Evolutionary conservation across 2,329 filamentous ascomycete genomes (phyloP).

Genomic region (Talaromyces pinophilus): DNA sequence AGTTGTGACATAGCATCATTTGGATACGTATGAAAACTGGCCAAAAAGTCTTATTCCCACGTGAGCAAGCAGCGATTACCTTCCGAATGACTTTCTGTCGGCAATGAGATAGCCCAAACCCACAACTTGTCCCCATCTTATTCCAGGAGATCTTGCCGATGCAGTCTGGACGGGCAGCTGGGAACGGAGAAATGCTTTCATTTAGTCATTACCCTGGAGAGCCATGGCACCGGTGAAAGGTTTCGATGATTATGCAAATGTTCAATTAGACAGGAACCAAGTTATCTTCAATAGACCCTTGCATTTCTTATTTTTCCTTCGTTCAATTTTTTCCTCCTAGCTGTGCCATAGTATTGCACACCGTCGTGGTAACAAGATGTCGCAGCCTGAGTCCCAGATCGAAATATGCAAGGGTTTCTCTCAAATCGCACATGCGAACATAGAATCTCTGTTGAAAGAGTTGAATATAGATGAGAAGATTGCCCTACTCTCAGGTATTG

Average conservation of each 20-base stretch:
- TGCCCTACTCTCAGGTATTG: not conserved
- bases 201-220: not conserved
- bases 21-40: not conserved
- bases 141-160: not conserved
- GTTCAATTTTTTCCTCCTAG: not conserved
- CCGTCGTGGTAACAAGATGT: not conserved
- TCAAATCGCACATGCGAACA: not conserved
- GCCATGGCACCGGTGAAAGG: not conserved
- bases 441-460: not conserved
- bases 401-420: not conserved
- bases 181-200: not conserved
- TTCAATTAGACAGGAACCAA: not conserved
- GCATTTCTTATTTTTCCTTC: not conserved
- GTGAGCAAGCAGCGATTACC: not conserved
- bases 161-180: not conserved
- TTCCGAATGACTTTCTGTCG: not conserved
- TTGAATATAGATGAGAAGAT: not conserved
- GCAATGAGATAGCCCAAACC: not conserved
- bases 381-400: not conserved
- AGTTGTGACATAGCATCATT: not conserved
- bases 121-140: not conserved
- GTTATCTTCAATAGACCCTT: not conserved
- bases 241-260: not conserved
- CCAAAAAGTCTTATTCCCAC: not conserved
- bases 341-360: not conserved